phyloP scores from a whole-genome alignment of 345 rosid genomes.

The Citrus sp. region DNA sequence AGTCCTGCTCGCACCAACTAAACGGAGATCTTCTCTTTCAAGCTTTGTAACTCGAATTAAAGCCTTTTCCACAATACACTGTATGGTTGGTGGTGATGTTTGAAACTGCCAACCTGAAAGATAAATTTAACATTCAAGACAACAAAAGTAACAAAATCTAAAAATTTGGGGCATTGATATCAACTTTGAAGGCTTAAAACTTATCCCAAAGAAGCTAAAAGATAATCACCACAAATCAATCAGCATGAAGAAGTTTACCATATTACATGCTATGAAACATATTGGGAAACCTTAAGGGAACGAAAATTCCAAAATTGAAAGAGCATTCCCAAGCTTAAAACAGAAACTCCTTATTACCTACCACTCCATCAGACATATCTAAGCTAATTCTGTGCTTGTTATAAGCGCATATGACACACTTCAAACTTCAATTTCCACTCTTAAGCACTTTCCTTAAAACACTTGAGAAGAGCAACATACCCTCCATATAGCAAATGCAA shows the following conservation, averaged over 20 bases:
- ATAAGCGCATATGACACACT: neutral
- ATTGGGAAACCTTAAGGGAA: neutral
- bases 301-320: neutral
- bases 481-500: neutral
- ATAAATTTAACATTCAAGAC: neutral
- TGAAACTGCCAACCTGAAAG: slow-evolving; percentile 92
- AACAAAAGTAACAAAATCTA: neutral
- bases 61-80: slow-evolving; percentile 69
- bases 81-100: slow-evolving; percentile 78
- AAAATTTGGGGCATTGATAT: neutral
- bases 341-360: neutral
- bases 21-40: slow-evolving; percentile 53
- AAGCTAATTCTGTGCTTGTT: neutral
- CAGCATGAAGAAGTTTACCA: neutral
- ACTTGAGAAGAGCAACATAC: neutral
- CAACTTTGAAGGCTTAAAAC: neutral
- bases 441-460: neutral
- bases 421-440: neutral
- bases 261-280: neutral
- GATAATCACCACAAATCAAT: neutral
- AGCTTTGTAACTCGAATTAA: slow-evolving; percentile 65
- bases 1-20: slow-evolving; percentile 89
- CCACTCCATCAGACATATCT: neutral
- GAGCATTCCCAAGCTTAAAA: neutral
- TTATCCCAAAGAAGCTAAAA: neutral